phyloP scores from a whole-genome alignment of 2,329 filamentous ascomycete species.

The Talaromyces sp. region DNA sequence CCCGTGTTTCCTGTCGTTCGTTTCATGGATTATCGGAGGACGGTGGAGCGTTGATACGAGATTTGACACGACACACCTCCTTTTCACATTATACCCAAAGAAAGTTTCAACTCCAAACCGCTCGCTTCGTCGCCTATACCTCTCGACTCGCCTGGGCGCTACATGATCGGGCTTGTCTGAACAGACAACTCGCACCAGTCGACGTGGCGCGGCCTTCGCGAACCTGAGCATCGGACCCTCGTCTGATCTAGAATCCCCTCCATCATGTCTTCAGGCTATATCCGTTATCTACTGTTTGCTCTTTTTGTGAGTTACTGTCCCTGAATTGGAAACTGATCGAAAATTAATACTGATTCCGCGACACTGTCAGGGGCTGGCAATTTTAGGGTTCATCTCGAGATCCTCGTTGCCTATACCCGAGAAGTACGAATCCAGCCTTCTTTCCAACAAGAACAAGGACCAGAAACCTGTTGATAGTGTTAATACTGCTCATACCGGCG shows the following conservation, averaged over 20 bases:
- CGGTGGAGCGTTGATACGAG: background rate
- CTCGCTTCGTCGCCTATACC: background rate
- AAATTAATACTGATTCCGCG: constrained; percentile 14
- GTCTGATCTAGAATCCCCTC: background rate
- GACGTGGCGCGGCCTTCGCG: background rate
- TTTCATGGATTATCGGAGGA: background rate
- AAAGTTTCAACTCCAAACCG: background rate
- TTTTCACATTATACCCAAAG: background rate
- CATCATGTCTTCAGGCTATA: constrained; percentile 35
- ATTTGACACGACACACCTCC: background rate
- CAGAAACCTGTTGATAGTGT: too few relatives aligned
- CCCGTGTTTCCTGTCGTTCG: background rate
- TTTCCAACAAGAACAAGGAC: constrained; percentile 10
- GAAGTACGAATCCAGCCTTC: constrained; percentile 16
- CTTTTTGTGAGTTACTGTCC: constrained; percentile 62
- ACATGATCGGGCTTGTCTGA: background rate
- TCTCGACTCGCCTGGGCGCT: background rate
- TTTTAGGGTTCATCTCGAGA: constrained; percentile 78
- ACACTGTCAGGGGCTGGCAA: constrained; percentile 51
- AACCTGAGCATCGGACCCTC: background rate
- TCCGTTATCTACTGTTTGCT: constrained; percentile 70
- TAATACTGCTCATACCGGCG: too few relatives aligned
- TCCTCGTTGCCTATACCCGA: constrained; percentile 44
- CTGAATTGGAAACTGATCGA: background rate
- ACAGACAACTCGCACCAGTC: background rate